These are phyloP conservation scores for Ormosia semicastrata DNA, from an alignment of 306 rosid genomes.

Conservation along the genomic window DNA sequence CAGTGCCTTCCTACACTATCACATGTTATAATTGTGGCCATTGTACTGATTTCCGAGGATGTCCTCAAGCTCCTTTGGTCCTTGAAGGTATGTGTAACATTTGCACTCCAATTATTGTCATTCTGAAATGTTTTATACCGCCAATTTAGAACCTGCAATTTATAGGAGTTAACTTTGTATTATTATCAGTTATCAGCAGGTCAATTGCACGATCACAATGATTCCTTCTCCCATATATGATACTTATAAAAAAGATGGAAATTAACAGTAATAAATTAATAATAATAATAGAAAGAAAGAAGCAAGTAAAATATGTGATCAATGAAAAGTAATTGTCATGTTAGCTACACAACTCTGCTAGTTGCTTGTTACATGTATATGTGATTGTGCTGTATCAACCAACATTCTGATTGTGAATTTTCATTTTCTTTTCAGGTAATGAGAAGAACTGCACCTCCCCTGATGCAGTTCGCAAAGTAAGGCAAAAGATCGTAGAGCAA, in stretches of 20 bases:
- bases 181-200: neutral
- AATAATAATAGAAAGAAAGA: neutral
- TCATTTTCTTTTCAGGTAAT: slow-evolving; percentile 46
- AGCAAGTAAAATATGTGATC: neutral
- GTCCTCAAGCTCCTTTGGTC: slow-evolving; percentile 75
- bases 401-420: slow-evolving; percentile 3
- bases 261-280: neutral
- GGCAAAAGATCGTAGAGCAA: slow-evolving; percentile 74
- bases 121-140: neutral
- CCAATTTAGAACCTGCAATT: slow-evolving; percentile 12
- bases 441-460: slow-evolving; percentile 75
- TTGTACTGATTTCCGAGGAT: slow-evolving; percentile 77
- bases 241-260: neutral
- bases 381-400: neutral
- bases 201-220: neutral
- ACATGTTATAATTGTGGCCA: slow-evolving; percentile 87
- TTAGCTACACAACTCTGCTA: neutral
- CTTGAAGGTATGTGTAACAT: slow-evolving; percentile 57
- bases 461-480: slow-evolving; percentile 77
- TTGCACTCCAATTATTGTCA: neutral
- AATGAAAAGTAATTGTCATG: neutral
- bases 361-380: slow-evolving; percentile 13
- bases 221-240: slow-evolving; percentile 1
- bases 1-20: slow-evolving; percentile 84
- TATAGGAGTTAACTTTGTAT: neutral